phyloP scores from a whole-genome alignment of 768 basidiomycete species.

The Suillus discolor region DNA sequence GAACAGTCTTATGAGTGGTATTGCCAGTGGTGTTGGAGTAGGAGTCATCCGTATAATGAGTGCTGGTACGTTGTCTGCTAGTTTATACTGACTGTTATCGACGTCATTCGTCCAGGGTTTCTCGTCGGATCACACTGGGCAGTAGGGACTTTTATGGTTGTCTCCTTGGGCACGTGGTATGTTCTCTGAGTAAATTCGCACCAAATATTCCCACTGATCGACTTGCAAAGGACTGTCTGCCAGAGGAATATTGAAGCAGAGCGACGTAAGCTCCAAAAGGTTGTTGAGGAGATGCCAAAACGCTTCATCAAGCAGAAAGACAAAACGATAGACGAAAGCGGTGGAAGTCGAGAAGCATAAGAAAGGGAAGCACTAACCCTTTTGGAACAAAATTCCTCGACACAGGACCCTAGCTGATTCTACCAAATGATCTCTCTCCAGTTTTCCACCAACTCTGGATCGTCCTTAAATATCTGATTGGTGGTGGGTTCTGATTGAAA shows the following conservation, averaged over 20 bases:
- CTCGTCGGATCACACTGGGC: slow-evolving; percentile 80
- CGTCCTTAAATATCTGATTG: slow-evolving; percentile 44
- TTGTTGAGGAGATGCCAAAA: slow-evolving; percentile 64
- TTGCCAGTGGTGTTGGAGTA: slow-evolving; percentile 77
- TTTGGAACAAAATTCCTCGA: neutral
- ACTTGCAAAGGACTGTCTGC: slow-evolving; percentile 58
- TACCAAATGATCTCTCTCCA: slow-evolving; percentile 73
- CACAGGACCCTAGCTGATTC: slow-evolving; percentile 14
- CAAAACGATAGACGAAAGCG: slow-evolving; percentile 16
- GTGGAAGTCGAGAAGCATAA: slow-evolving; percentile 4
- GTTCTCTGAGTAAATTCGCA: slow-evolving; percentile 25
- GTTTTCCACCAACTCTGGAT: slow-evolving; percentile 72
- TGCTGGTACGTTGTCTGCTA: slow-evolving; percentile 49
- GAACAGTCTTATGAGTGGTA: slow-evolving; percentile 73
- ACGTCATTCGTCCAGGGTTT: slow-evolving; percentile 43
- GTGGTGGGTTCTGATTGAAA: neutral
- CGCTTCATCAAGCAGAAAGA: slow-evolving; percentile 49
- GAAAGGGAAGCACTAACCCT: neutral
- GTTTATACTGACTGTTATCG: neutral
- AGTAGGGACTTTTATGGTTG: slow-evolving; percentile 67
- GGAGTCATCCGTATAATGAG: slow-evolving; percentile 73
- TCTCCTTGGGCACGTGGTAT: slow-evolving; percentile 73
- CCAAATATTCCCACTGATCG: slow-evolving; percentile 3
- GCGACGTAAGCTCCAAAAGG: slow-evolving; percentile 52
- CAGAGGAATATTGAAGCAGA: slow-evolving; percentile 57